phyloP scores from a whole-genome alignment of 2,329 filamentous ascomycete species.

The Aplosporella prunicola region DNA sequence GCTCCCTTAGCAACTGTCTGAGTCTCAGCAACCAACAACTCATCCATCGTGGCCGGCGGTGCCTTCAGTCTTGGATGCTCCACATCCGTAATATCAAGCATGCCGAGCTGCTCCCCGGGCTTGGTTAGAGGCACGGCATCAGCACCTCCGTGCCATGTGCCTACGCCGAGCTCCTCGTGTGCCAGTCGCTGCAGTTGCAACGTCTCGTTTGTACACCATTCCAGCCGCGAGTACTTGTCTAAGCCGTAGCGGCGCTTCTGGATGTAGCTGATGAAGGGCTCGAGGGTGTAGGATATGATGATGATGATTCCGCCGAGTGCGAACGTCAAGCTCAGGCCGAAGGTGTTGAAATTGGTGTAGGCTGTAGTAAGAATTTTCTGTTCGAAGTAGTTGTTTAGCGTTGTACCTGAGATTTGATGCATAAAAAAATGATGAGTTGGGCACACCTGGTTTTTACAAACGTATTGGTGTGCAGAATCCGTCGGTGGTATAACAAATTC shows the following conservation, averaged over 20 bases:
- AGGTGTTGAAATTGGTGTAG: slow-evolving; percentile 15
- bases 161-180: slow-evolving; percentile 9
- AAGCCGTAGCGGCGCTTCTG: slow-evolving; percentile 8
- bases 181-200: slow-evolving; percentile 12
- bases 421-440: no score
- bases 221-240: slow-evolving; percentile 11
- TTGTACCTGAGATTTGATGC: no score
- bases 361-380: slow-evolving; percentile 13
- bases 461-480: not conserved
- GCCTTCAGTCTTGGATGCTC: not conserved
- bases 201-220: slow-evolving; percentile 11
- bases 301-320: slow-evolving; percentile 16
- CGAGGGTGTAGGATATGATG: slow-evolving; percentile 11
- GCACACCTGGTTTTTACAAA: not conserved
- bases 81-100: not conserved
- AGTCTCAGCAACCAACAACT: not conserved
- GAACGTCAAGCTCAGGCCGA: slow-evolving; percentile 18
- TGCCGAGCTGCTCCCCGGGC: slow-evolving; percentile 1
- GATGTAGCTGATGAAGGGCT: not conserved
- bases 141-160: slow-evolving; percentile 10
- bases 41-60: not conserved
- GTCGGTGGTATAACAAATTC: not conserved
- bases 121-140: not conserved
- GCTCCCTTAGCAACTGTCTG: no score
- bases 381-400: no score